Evolutionary conservation across 345 rosid species (phyloP), one percentile per base, ranked within the genome.

Genomic region (Salix exigua): DNA sequence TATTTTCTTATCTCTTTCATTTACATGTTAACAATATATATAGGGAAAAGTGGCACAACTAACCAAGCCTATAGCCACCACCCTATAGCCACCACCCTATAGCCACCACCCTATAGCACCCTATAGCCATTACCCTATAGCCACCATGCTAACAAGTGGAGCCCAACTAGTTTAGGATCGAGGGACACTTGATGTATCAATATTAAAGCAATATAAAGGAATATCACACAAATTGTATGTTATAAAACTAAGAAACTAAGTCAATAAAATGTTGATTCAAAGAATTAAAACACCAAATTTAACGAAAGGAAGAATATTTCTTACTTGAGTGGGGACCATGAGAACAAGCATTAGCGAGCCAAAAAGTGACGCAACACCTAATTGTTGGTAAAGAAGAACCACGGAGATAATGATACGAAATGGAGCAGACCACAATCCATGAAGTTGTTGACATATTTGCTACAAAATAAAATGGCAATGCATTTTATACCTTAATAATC

Each of bases 381-480:
- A 35, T 65, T 81, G 84, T 44, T 81, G 84, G 73, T 77, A 81
- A 63, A 81, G 81, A 42, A 81, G 84, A 70, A 77, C 73, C 84
- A 81, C 77, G n/a, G 81, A 51, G 16, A 81, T 37, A 3, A 73
- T 81, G 81, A 81, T 81, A 40, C 84, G 75, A 70, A 81, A 81
- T 70, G 84, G 84, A 11, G 84, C 76, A 18, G 84, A 81, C 84
- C 84, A 81, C 44, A 81, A 64, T 26, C 68, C 77, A 70, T 81
- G 84, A 66, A 81, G 78, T 55, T 30, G 84, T 70, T 70, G 84
- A 69, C 81, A 81, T 53, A 81, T 66, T 81, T 74, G 81, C 84
- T 81, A 73, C 30, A 71, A 3, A 23, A 73, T 44, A 23, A n/a
- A 68, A 68, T 10, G 25, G 17, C 16, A 40, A 1, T 35, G 42